Evolutionary conservation across 129 eudicot species (phyloP).

Genomic region (Centaurea solstitialis): DNA sequence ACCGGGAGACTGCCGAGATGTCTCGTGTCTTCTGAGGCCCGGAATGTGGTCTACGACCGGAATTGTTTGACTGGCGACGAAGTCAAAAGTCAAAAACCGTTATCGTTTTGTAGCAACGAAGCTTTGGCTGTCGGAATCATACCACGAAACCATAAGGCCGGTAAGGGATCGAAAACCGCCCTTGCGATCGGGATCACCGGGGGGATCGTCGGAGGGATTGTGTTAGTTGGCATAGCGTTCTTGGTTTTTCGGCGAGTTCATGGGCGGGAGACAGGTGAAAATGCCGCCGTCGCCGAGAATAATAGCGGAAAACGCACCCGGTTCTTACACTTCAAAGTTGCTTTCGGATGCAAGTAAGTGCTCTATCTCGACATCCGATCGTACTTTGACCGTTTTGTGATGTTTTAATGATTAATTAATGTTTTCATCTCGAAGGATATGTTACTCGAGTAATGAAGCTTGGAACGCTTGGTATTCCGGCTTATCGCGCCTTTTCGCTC

Average conservation of each 20-base stretch:
- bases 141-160: constrained; percentile 42
- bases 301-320: constrained; percentile 50
- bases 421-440: constrained; percentile 50
- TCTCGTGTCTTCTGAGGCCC: constrained; percentile 44
- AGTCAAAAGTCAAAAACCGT: constrained; percentile 49
- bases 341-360: constrained; percentile 83
- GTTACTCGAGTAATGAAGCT: constrained; percentile 78
- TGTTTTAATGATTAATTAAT: constrained; percentile 5
- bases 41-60: constrained; percentile 47
- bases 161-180: constrained; percentile 38
- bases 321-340: constrained; percentile 70
- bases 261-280: constrained; percentile 36
- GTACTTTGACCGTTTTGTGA: constrained; percentile 10
- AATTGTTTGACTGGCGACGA: constrained; percentile 67
- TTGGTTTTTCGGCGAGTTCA: constrained; percentile 42
- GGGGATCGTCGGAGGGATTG: constrained; percentile 51
- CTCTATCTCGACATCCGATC: background rate
- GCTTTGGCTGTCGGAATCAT: constrained; percentile 89
- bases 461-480: constrained; percentile 75
- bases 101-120: constrained; percentile 66
- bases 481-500: constrained; percentile 64
- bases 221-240: constrained; percentile 39
- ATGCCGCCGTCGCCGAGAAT: constrained; percentile 36
- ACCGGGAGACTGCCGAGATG: constrained; percentile 73
- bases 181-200: constrained; percentile 56